These are phyloP conservation scores for Talaromyces adpressus DNA, from an alignment of 495 filamentous ascomycete genomes.

Conservation along the genomic window DNA sequence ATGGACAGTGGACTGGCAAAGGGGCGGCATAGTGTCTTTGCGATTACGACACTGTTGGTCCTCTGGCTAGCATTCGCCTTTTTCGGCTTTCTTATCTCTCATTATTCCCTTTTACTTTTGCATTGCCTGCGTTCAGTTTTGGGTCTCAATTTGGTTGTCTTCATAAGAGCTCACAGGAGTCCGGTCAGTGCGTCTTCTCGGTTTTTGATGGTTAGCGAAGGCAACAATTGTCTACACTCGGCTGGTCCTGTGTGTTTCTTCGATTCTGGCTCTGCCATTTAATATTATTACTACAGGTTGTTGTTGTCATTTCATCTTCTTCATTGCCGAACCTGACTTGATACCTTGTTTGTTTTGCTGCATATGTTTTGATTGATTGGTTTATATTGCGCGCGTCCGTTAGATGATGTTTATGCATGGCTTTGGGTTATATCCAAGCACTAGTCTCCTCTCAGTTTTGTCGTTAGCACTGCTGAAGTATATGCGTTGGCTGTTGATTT, in stretches of 20 bases:
- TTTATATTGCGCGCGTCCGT: neutral
- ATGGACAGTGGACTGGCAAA: conserved; percentile 1
- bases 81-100: conserved; percentile 19
- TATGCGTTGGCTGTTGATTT: neutral
- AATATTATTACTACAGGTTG: conserved; percentile 15
- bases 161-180: conserved; percentile 40
- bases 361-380: neutral
- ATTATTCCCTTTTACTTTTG: conserved; percentile 11
- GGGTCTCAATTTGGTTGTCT: conserved; percentile 16
- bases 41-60: conserved; percentile 8
- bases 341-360: neutral
- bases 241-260: conserved; percentile 47
- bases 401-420: conserved; percentile 4
- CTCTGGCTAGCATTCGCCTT: conserved; percentile 30
- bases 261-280: conserved; percentile 20
- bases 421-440: neutral
- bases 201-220: conserved; percentile 33
- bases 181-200: conserved; percentile 34
- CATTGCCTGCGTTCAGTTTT: conserved; percentile 13
- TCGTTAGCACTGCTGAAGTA: neutral
- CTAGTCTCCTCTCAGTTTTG: conserved; percentile 2
- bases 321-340: conserved; percentile 12
- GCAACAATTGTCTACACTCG: conserved; percentile 37
- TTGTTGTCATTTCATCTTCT: conserved; percentile 14
- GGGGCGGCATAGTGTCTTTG: conserved; percentile 18